Percentiles rank a stretch among this genome's conserved stretches.
Conservation (phyloP, 2,329 filamentous ascomycete species). For the Alternaria gansuensis region DNA sequence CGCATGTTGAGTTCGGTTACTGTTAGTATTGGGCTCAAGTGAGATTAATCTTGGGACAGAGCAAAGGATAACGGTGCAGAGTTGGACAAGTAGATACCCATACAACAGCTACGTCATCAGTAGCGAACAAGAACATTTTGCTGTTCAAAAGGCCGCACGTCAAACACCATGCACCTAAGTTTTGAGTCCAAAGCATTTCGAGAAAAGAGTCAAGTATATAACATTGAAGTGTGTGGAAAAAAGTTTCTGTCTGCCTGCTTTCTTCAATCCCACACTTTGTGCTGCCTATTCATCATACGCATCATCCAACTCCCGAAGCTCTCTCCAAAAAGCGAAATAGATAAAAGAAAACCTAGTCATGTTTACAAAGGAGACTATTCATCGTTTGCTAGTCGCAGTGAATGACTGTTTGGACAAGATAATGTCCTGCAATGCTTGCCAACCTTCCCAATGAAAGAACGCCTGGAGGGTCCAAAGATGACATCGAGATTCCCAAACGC, state of each 20-base stretch:
- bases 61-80: not conserved
- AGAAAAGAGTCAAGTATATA: slow-evolving; percentile 40
- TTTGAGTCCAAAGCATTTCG: not conserved
- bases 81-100: slow-evolving; percentile 2
- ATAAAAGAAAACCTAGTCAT: slow-evolving; percentile 9
- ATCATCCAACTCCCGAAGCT: slow-evolving; percentile 24
- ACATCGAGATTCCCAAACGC: slow-evolving; percentile 6
- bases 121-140: not conserved
- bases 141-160: not conserved
- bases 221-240: slow-evolving; percentile 39
- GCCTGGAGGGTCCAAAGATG: slow-evolving; percentile 2
- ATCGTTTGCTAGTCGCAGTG: slow-evolving; percentile 25
- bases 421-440: slow-evolving; percentile 1
- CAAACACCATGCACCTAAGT: not conserved
- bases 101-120: slow-evolving; percentile 20
- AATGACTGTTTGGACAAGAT: slow-evolving; percentile 27
- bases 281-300: slow-evolving; percentile 11
- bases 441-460: slow-evolving; percentile 5
- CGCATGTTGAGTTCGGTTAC: slow-evolving; percentile 46
- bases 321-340: slow-evolving; percentile 9
- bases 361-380: slow-evolving; percentile 37
- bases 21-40: slow-evolving; percentile 44
- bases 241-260: slow-evolving; percentile 15
- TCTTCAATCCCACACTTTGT: slow-evolving; percentile 5
- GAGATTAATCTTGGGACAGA: slow-evolving; percentile 11